Evolutionary conservation across 345 rosid species (phyloP).

Genomic region (Arabidopsis thaliana): TAIR10.1 NC_003074.8:6460501-6461000

Average conservation of each 20-base stretch:
- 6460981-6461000: conserved; percentile 79
- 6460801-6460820: not conserved
- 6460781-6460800: too few species aligned
- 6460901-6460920: conserved; percentile 62
- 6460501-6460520: not conserved
- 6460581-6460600: not conserved
- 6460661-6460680: conserved; percentile 1
- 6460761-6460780: not conserved
- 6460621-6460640: not conserved
- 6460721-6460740: conserved; percentile 4
- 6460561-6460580: conserved; percentile 7
- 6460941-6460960: conserved; percentile 83
- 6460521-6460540: not conserved
- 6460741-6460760: not conserved
- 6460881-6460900: conserved; percentile 3
- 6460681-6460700: conserved; percentile 28
- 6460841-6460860: not conserved
- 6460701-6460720: not conserved
- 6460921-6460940: conserved; percentile 65
- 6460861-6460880: conserved; percentile 12
- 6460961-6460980: conserved; percentile 78
- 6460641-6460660: conserved; percentile 5
- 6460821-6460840: conserved; percentile 7
- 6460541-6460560: not conserved
- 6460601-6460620: not conserved